Percentiles rank a stretch among this genome's conserved stretches.
Evolutionary conservation across 2,329 filamentous ascomycete genomes (phyloP).

Genomic region (Hansfordia pulvinata): DNA sequence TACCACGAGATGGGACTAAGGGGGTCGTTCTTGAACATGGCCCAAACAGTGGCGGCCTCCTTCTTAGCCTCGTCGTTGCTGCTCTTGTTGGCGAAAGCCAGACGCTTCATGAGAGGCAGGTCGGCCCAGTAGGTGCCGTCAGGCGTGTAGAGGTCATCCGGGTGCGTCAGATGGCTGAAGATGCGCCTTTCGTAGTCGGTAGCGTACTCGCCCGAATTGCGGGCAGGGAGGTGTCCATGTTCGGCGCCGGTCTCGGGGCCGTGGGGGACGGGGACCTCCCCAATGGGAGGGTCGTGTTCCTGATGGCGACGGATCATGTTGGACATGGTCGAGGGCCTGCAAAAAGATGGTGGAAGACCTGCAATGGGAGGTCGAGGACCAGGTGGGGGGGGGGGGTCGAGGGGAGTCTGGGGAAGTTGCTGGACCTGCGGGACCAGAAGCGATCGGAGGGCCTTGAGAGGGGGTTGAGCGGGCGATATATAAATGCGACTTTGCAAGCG

Average conservation of each 20-base stretch:
- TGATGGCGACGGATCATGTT: conserved; percentile 22
- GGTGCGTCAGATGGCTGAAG: conserved; percentile 71
- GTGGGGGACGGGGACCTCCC: conserved; percentile 42
- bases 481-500: no score
- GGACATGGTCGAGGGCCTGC: conserved; percentile 20
- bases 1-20: conserved; percentile 77
- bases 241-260: conserved; percentile 34
- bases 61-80: conserved; percentile 55
- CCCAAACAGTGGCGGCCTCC: conserved; percentile 55
- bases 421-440: no score
- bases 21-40: conserved; percentile 78
- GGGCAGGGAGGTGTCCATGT: conserved; percentile 29
- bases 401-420: no score
- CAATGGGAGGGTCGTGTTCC: conserved; percentile 27
- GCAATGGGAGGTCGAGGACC: no score
- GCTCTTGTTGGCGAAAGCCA: conserved; percentile 63
- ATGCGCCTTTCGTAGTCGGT: conserved; percentile 39
- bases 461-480: no score
- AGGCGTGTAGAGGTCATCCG: conserved; percentile 74
- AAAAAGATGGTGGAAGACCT: no score
- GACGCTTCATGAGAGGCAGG: conserved; percentile 53
- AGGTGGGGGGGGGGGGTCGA: no score
- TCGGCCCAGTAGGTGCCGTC: conserved; percentile 92
- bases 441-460: no score
- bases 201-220: conserved; percentile 21